Percentiles rank a stretch among this genome's conserved stretches.
Conservation (phyloP, 2,329 filamentous ascomycete genomes). For the Fusarium miscanthi region DNA sequence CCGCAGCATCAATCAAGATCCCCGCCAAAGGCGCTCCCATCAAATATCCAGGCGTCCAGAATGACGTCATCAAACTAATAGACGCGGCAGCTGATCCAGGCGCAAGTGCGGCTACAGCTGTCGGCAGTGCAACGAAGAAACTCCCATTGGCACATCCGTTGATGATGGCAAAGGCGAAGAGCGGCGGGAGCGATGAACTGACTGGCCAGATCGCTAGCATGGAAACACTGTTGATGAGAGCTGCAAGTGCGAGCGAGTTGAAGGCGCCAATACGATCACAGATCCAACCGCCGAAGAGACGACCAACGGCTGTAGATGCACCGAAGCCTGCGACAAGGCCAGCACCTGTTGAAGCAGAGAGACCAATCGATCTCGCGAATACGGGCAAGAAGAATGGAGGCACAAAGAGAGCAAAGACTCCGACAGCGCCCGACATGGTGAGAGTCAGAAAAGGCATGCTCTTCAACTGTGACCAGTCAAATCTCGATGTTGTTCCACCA, state of each 20-base stretch:
- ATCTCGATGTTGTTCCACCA: neutral
- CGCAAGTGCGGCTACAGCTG: slow-evolving; percentile 4
- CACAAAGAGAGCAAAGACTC: neutral
- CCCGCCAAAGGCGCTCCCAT: slow-evolving; percentile 2
- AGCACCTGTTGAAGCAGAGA: neutral
- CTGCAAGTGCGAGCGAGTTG: neutral
- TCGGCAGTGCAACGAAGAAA: slow-evolving; percentile 14
- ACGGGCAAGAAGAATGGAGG: slow-evolving; percentile 1
- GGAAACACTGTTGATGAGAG: neutral
- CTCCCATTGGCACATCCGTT: slow-evolving; percentile 11
- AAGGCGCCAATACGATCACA: slow-evolving; percentile 13
- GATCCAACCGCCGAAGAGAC: neutral
- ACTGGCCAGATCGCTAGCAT: slow-evolving; percentile 9
- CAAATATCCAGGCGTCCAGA: slow-evolving; percentile 1
- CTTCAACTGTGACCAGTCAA: slow-evolving; percentile 10
- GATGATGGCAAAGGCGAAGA: neutral
- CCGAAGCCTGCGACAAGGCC: neutral
- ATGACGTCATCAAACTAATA: neutral
- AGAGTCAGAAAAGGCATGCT: neutral
- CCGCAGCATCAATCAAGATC: neutral
- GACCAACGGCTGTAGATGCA: neutral
- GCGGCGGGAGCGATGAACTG: neutral
- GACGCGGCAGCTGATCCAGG: neutral
- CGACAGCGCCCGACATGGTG: neutral
- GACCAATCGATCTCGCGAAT: neutral